These are phyloP conservation scores for Heliocybe sulcata DNA, from an alignment of 1,284 basidiomycete genomes.

Conservation along the genomic window DNA sequence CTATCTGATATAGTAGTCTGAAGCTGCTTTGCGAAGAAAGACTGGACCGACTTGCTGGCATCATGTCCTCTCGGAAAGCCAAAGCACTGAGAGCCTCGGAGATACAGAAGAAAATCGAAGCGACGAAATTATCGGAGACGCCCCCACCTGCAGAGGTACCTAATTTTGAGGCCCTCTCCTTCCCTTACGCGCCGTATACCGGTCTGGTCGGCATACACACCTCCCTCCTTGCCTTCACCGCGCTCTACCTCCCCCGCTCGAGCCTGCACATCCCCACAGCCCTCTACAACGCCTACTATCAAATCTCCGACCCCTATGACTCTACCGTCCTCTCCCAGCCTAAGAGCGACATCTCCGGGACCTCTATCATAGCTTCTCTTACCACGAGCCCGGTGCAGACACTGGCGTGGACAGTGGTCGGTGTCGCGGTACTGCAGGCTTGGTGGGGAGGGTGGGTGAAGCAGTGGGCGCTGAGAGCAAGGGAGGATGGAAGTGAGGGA, in stretches of 20 bases:
- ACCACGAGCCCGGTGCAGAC: constrained; percentile 60
- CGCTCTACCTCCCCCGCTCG: constrained; percentile 61
- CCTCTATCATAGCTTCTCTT: constrained; percentile 53
- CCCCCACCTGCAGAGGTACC: neutral
- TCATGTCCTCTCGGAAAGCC: neutral
- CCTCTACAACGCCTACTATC: constrained; percentile 6
- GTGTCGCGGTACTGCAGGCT: constrained; percentile 48
- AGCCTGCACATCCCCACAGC: constrained; percentile 29
- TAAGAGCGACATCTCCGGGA: constrained; percentile 45
- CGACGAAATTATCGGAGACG: too few relatives aligned
- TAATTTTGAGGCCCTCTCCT: constrained; percentile 9
- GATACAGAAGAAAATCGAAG: neutral
- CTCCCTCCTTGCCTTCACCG: constrained; percentile 56
- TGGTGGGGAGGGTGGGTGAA: constrained; percentile 74
- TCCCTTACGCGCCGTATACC: constrained; percentile 51
- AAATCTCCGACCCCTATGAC: neutral
- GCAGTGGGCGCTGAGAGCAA: constrained; percentile 31
- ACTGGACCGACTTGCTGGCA: too few relatives aligned
- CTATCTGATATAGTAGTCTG: too few relatives aligned
- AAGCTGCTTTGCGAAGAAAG: too few relatives aligned
- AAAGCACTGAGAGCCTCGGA: neutral
- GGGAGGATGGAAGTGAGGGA: constrained; percentile 8
- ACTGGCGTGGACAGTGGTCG: constrained; percentile 51
- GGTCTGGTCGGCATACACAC: constrained; percentile 71
- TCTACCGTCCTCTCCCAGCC: constrained; percentile 16